These are phyloP conservation scores for Clonostachys rhizophaga DNA, from an alignment of 2,329 filamentous ascomycete genomes.

Conservation along the genomic window DNA sequence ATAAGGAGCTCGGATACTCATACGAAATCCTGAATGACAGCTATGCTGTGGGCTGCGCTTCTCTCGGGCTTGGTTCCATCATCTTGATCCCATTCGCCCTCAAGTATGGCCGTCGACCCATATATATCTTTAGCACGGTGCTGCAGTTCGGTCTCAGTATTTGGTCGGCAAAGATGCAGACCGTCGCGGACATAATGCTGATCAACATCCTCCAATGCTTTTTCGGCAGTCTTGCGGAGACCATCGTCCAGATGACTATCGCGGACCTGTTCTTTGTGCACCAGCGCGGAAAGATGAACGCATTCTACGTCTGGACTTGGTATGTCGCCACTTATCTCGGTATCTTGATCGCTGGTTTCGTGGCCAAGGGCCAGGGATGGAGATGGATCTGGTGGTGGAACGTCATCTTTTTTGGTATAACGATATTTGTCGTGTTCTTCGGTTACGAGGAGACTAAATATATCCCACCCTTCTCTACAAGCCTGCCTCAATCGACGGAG, in stretches of 20 bases:
- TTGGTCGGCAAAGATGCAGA: no score
- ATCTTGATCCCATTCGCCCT: constrained; percentile 37
- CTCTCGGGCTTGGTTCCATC: constrained; percentile 31
- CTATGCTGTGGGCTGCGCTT: constrained; percentile 34
- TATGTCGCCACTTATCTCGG: constrained; percentile 20
- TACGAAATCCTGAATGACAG: constrained; percentile 34
- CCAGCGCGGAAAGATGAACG: constrained; percentile 39
- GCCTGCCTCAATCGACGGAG: no score
- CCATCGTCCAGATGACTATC: constrained; percentile 39
- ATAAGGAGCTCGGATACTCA: constrained; percentile 33
- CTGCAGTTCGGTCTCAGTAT: constrained; percentile 4
- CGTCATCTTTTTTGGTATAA: constrained; percentile 28
- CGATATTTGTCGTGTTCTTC: constrained; percentile 32
- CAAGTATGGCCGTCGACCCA: constrained; percentile 37
- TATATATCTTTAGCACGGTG: constrained; percentile 34
- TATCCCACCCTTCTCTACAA: constrained; percentile 7
- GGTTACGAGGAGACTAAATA: constrained; percentile 31
- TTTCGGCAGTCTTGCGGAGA: constrained; percentile 23
- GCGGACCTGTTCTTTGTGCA: constrained; percentile 43
- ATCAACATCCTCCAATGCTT: constrained; percentile 9
- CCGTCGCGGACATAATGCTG: no score
- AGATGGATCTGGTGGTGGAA: constrained; percentile 44
- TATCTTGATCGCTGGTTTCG: constrained; percentile 31
- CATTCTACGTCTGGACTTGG: constrained; percentile 30
- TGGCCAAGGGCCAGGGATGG: constrained; percentile 30